Evolutionary conservation across 352 stramenopile genomes (phyloP).

Genomic region (Pythium sukuiense): DNA sequence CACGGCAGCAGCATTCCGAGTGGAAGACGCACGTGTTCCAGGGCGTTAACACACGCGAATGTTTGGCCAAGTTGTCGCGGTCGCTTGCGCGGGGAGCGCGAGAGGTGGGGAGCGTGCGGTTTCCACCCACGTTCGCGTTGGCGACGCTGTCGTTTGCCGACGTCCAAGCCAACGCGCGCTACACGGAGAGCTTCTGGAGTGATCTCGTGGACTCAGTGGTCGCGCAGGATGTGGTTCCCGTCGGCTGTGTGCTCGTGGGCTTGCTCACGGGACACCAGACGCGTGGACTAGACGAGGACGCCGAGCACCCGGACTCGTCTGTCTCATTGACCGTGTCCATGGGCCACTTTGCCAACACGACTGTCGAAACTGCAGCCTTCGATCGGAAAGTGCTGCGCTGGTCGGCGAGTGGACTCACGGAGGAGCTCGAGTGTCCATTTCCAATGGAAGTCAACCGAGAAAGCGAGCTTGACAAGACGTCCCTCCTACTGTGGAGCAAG

Average conservation of each 20-base stretch:
- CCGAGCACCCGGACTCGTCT: constrained; percentile 3
- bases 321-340: constrained; percentile 38
- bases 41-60: constrained; percentile 23
- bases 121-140: constrained; percentile 46
- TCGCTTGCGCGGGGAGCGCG: constrained; percentile 30
- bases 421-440: constrained; percentile 41
- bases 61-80: constrained; percentile 24
- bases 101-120: constrained; percentile 27
- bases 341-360: constrained; percentile 46
- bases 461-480: constrained; percentile 25
- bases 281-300: neutral
- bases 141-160: constrained; percentile 32
- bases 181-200: constrained; percentile 43
- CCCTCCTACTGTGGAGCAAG: constrained; percentile 56
- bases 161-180: constrained; percentile 28
- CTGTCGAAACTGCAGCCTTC: constrained; percentile 42
- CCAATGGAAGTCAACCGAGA: neutral
- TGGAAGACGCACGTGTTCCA: constrained; percentile 42
- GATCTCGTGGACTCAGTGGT: constrained; percentile 36
- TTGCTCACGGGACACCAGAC: neutral
- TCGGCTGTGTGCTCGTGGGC: constrained; percentile 38
- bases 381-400: constrained; percentile 56
- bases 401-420: constrained; percentile 33
- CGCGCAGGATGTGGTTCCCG: constrained; percentile 37
- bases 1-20: constrained; percentile 29